Base-by-base conservation (phyloP, 805 yeast species). In the Sugiyamaella mastotermitis region DNA sequence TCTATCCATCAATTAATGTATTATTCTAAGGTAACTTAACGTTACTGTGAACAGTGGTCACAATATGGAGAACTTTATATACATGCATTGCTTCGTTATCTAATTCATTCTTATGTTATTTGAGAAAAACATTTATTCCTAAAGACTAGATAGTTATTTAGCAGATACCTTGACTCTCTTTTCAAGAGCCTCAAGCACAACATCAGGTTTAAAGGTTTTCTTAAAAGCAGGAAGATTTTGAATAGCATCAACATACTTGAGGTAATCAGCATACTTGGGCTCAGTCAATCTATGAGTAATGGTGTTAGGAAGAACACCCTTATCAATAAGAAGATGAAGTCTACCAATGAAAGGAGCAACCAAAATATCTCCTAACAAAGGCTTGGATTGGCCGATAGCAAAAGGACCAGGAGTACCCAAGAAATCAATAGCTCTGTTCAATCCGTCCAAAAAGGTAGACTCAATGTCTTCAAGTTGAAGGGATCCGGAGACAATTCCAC, bases 281-380 rank as follows among this genome's bases (percentile, higher is more conserved):
- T 49, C 52, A 5, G 20, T 24, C 3, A 41, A 37, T 11, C 25
- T 38, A 5, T 18, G 14, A n/a, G 22, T 26, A 23, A 43, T 25
- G 4, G 35, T 26, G 11, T 28, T 30, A 4, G 51, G 48, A 14
- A 37, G 31, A 10, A 37, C 15, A 19, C 42, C 40, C 2, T 18
- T 24, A 19, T 23, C 47, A 13, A 43, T 29, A 11, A 31, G 31
- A 7, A 35, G 15, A 27, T 47, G 31, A 34, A 49, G 38, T 7
- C 52, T 39, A 17, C 45, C 36, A 24, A 49, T 26, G 30, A 49
- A 50, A 5, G 53, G 51, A n/a, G 50, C 51, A 23, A 49, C 33
- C 43, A 44, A 22, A 26, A 49, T 28, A 34, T 50, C 53, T 6
- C 48, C 53, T 21, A 50, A 43, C 33, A 46, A 43, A 8, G 51